Evolutionary conservation across 257 asterid genomes (phyloP).

Genomic region (Scutellaria minor): DNA sequence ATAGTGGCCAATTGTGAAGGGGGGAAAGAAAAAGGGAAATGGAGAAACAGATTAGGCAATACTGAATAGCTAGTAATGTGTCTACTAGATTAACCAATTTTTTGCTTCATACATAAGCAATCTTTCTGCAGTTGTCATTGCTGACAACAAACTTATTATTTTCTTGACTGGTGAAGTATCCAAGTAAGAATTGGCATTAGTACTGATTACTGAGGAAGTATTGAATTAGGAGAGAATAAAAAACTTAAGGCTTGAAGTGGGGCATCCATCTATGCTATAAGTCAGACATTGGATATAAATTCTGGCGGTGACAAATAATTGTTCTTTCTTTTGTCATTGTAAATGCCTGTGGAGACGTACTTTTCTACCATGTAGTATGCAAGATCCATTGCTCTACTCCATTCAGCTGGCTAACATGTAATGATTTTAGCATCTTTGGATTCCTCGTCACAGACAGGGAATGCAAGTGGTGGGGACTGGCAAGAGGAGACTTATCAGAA

Average conservation of each 20-base stretch:
- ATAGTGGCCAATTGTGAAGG: neutral
- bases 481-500: constrained; percentile 93
- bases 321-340: constrained; percentile 22
- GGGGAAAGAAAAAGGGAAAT: no score
- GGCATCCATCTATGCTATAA: constrained; percentile 22
- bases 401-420: constrained; percentile 33
- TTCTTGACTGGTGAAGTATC: constrained; percentile 9
- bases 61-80: neutral
- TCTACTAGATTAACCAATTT: neutral
- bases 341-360: no score
- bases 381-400: constrained; percentile 25
- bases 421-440: constrained; percentile 71
- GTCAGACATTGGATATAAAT: constrained; percentile 11
- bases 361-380: constrained; percentile 12
- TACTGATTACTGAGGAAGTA: constrained; percentile 14
- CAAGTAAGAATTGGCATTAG: neutral
- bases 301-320: constrained; percentile 17
- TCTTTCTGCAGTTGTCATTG: constrained; percentile 24
- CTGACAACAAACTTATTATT: constrained; percentile 1
- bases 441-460: constrained; percentile 84
- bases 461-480: constrained; percentile 77
- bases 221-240: neutral
- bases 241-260: constrained; percentile 4
- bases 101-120: neutral
- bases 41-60: neutral